These are phyloP conservation scores for Prunus mume DNA, from an alignment of 306 rosid species.

Conservation along the genomic window DNA sequence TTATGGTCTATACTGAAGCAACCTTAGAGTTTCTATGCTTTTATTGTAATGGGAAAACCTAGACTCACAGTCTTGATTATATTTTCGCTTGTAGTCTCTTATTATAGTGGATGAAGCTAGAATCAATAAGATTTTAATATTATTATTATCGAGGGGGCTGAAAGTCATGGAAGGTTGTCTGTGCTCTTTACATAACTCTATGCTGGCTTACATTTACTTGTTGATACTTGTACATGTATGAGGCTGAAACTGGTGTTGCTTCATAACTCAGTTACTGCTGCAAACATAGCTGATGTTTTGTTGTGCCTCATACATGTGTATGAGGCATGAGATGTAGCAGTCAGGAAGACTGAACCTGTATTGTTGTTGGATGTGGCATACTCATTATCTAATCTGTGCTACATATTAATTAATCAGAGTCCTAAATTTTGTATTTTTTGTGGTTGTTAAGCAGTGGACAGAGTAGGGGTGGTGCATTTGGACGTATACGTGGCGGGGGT, in stretches of 20 bases:
- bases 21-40: neutral
- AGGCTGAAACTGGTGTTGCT: neutral
- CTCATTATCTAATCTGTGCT: neutral
- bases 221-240: neutral
- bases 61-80: neutral
- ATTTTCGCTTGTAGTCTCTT: neutral
- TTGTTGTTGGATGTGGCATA: neutral
- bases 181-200: no score
- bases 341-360: neutral
- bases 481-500: slow-evolving; percentile 57
- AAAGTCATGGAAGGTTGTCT: no score
- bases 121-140: no score
- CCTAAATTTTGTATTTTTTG: slow-evolving; percentile 15
- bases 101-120: no score
- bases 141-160: no score
- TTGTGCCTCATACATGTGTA: neutral
- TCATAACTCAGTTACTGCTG: neutral
- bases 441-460: slow-evolving; percentile 56
- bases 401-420: neutral
- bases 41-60: neutral
- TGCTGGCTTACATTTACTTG: neutral
- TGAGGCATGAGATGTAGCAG: neutral
- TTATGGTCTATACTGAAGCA: neutral
- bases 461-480: slow-evolving; percentile 54
- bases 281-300: neutral